phyloP scores from a whole-genome alignment of 2,329 filamentous ascomycete genomes.

The Fusarium decemcellulare region DNA sequence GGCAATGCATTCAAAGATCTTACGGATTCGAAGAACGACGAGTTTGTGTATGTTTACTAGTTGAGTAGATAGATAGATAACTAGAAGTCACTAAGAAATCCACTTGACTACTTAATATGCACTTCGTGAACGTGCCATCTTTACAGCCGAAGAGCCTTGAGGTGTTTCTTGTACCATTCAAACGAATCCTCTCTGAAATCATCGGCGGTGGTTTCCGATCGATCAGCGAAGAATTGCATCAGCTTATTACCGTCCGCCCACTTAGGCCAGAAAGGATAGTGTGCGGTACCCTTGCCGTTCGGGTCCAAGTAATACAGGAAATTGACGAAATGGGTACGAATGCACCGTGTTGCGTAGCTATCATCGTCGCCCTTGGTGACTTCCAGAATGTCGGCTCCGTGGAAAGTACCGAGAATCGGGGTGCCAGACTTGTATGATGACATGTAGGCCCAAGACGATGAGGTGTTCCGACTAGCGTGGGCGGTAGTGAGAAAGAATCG shows the following conservation, averaged over 20 bases:
- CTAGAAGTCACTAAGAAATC: no score
- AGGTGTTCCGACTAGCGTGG: conserved; percentile 55
- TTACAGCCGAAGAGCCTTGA: neutral
- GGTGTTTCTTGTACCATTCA: neutral
- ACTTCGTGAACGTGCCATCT: no score
- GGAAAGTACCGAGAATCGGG: conserved; percentile 75
- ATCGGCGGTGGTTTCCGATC: conserved; percentile 7
- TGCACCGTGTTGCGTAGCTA: conserved; percentile 62
- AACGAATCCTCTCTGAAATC: conserved; percentile 13
- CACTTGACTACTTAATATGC: no score
- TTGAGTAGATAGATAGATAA: no score
- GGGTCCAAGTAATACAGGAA: conserved; percentile 54
- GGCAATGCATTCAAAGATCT: conserved; percentile 70
- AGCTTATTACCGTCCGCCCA: conserved; percentile 11
- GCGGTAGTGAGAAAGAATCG: conserved; percentile 62
- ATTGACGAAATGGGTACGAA: conserved; percentile 70
- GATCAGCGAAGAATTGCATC: conserved; percentile 8
- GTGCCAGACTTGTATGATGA: conserved; percentile 71
- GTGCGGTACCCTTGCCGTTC: conserved; percentile 1
- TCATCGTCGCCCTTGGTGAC: conserved; percentile 66
- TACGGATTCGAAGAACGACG: conserved; percentile 76
- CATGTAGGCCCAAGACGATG: conserved; percentile 73
- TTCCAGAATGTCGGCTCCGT: conserved; percentile 70
- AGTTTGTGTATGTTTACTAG: conserved; percentile 76
- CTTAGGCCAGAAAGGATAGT: conserved; percentile 14